phyloP scores from a whole-genome alignment of 2,329 filamentous ascomycete genomes.

The Aureobasidium musti region DNA sequence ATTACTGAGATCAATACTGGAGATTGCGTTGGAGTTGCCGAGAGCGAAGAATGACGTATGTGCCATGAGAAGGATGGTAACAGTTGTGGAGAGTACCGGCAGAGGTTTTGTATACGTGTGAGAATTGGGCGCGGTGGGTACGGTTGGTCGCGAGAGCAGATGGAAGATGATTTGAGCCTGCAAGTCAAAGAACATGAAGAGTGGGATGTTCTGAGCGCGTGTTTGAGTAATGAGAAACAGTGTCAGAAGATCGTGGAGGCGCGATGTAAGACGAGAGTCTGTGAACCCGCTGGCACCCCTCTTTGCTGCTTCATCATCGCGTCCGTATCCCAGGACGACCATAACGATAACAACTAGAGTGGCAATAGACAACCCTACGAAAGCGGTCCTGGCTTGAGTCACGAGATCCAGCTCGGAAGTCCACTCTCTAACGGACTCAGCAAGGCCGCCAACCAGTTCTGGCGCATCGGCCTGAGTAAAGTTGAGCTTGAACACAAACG shows the following conservation, averaged over 20 bases:
- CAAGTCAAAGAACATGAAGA: slow-evolving; percentile 74
- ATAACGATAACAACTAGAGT: slow-evolving; percentile 35
- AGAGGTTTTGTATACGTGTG: slow-evolving; percentile 9
- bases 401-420: slow-evolving; percentile 40
- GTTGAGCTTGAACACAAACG: slow-evolving; percentile 82
- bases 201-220: slow-evolving; percentile 77
- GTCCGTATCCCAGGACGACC: slow-evolving; percentile 14
- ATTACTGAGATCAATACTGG: slow-evolving; percentile 89
- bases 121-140: not conserved
- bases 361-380: slow-evolving; percentile 42
- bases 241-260: slow-evolving; percentile 66
- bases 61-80: slow-evolving; percentile 73
- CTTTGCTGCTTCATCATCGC: not conserved
- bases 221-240: slow-evolving; percentile 86
- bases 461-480: slow-evolving; percentile 88
- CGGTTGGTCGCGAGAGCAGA: slow-evolving; percentile 29
- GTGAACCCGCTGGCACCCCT: not conserved
- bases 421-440: slow-evolving; percentile 36
- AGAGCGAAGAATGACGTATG: slow-evolving; percentile 85
- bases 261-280: slow-evolving; percentile 36
- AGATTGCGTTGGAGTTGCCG: slow-evolving; percentile 91
- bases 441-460: slow-evolving; percentile 61
- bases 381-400: slow-evolving; percentile 42
- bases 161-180: slow-evolving; percentile 46
- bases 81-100: slow-evolving; percentile 48